Conservation (phyloP, 2,329 filamentous ascomycete genomes). For the Aspergillus texensis region DNA sequence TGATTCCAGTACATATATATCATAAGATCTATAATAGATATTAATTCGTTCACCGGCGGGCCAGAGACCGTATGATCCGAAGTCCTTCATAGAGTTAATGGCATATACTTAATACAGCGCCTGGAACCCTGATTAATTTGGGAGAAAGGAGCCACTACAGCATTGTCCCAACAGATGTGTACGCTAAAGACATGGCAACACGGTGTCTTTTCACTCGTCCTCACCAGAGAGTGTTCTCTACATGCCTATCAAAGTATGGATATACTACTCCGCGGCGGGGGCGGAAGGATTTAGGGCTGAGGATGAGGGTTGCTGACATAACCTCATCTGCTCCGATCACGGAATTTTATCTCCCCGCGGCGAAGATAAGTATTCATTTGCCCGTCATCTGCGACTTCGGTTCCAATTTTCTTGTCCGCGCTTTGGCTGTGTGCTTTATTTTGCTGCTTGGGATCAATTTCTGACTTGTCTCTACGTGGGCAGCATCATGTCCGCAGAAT, state of each 20-base stretch:
- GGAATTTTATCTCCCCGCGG: conserved; percentile 30
- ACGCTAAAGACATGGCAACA: not conserved
- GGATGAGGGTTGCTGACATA: conserved; percentile 38
- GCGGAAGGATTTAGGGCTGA: conserved; percentile 25
- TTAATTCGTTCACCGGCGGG: conserved; percentile 1
- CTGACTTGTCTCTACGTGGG: conserved; percentile 9
- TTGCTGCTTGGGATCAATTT: conserved; percentile 1
- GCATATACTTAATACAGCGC: not conserved
- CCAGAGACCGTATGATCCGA: conserved; percentile 1
- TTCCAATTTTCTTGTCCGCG: not conserved
- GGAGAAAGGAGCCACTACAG: not conserved
- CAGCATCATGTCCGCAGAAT: conserved; percentile 34
- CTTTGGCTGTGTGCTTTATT: not conserved
- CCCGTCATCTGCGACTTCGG: conserved; percentile 2
- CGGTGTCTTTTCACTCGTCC: not conserved
- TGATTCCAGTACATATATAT: not conserved
- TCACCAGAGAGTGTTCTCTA: not conserved
- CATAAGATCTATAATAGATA: not conserved
- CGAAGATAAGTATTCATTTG: conserved; percentile 27
- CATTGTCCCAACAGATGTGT: too few species aligned
- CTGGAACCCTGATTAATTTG: not conserved
- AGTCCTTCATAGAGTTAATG: too few species aligned
- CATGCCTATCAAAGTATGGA: not conserved
- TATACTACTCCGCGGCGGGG: not conserved
- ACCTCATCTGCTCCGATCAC: conserved; percentile 33